A percentile compares a stretch with the other conserved stretches of the same genome.
These are phyloP conservation scores for Ampelocalamus luodianensis DNA, from an alignment of 176 grass and related monocot genomes.

Conservation along the genomic window DNA sequence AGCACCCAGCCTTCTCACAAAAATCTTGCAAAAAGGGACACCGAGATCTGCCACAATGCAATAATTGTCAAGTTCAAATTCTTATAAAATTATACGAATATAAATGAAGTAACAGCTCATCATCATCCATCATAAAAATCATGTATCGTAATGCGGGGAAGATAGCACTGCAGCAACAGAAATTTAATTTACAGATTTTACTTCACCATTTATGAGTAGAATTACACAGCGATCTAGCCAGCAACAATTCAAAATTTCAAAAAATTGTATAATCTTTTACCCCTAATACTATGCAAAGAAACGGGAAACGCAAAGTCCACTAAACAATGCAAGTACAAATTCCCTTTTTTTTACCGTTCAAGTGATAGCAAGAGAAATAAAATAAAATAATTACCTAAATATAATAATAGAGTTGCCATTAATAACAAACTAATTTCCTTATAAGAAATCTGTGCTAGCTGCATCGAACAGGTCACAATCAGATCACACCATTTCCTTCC, in stretches of 20 bases:
- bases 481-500: background rate
- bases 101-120: constrained; percentile 9
- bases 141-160: background rate
- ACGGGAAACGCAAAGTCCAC: background rate
- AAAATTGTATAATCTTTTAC: background rate
- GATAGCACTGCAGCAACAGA: background rate
- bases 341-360: background rate
- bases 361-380: background rate
- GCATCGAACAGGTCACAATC: background rate
- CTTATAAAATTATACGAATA: background rate
- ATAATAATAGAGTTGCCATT: background rate
- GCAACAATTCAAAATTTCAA: constrained; percentile 1
- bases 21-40: background rate
- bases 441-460: background rate
- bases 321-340: background rate
- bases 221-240: background rate
- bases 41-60: constrained; percentile 39
- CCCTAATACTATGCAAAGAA: background rate
- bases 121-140: background rate
- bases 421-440: background rate
- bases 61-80: constrained; percentile 7
- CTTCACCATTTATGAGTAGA: background rate
- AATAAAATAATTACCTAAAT: background rate
- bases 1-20: constrained; percentile 12
- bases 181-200: background rate